These are phyloP conservation scores for Calonectria crousiana DNA, from an alignment of 2,329 filamentous ascomycete species.

Conservation along the genomic window DNA sequence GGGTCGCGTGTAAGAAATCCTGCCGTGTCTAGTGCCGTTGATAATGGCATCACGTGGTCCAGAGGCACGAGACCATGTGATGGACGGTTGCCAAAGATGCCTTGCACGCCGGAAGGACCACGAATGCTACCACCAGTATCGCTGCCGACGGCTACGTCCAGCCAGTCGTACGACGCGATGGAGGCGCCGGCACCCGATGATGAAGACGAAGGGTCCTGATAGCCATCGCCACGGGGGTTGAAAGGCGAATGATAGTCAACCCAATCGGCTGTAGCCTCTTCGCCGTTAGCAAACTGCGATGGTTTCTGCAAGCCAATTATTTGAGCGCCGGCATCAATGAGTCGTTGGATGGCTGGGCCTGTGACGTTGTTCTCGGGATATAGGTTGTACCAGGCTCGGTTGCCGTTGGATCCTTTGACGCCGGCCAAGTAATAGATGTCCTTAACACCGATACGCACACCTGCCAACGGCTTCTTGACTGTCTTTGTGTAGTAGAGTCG, in stretches of 20 bases:
- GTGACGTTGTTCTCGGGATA: neutral
- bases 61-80: conserved; percentile 52
- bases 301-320: conserved; percentile 13
- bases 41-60: conserved; percentile 57
- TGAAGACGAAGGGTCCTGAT: conserved; percentile 60
- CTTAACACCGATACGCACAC: conserved; percentile 19
- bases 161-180: conserved; percentile 57
- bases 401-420: conserved; percentile 15
- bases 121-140: conserved; percentile 52
- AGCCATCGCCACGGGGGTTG: conserved; percentile 61
- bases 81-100: conserved; percentile 60
- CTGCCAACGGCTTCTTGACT: neutral
- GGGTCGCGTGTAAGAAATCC: conserved; percentile 56
- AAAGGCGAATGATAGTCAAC: conserved; percentile 56
- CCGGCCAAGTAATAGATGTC: conserved; percentile 23
- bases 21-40: conserved; percentile 56
- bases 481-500: neutral
- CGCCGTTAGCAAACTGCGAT: conserved; percentile 31
- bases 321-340: conserved; percentile 19
- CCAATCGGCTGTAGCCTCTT: neutral
- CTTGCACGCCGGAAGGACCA: conserved; percentile 57
- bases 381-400: conserved; percentile 10
- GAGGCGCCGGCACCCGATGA: conserved; percentile 56
- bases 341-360: conserved; percentile 13
- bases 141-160: conserved; percentile 47